Conservation (phyloP, 208 protist genomes). For the Trypanosoma theileri region DNA sequence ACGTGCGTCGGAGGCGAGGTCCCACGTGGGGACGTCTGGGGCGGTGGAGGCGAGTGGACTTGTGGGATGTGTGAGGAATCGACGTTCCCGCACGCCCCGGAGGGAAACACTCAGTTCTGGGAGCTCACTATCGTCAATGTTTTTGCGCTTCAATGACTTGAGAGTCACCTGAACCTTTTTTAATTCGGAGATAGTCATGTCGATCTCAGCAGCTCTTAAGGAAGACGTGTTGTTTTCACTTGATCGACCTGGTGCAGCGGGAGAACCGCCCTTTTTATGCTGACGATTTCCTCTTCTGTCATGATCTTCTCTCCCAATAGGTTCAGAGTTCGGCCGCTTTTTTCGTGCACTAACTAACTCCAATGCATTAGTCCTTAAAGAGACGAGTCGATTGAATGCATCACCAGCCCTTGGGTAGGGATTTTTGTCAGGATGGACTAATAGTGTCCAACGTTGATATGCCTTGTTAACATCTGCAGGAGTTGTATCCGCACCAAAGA, state of each 20-base stretch:
- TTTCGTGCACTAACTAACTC: slow-evolving; percentile 25
- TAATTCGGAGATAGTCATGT: slow-evolving; percentile 34
- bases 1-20: too few species aligned
- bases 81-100: slow-evolving; percentile 25
- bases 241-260: background rate
- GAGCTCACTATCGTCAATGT: slow-evolving; percentile 68
- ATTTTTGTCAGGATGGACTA: slow-evolving; percentile 89
- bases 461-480: slow-evolving; percentile 56
- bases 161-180: slow-evolving; percentile 67
- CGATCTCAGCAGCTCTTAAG: slow-evolving; percentile 20
- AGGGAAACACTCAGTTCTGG: slow-evolving; percentile 50
- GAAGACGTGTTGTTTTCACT: background rate
- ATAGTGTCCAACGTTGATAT: slow-evolving; percentile 77
- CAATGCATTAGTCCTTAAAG: slow-evolving; percentile 52
- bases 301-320: background rate
- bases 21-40: slow-evolving; percentile 14
- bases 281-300: background rate
- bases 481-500: slow-evolving; percentile 34
- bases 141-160: slow-evolving; percentile 73
- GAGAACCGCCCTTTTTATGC: background rate
- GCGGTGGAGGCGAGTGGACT: slow-evolving; percentile 37
- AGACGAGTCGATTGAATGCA: slow-evolving; percentile 68
- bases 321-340: background rate
- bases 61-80: slow-evolving; percentile 12
- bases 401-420: slow-evolving; percentile 65